These are phyloP conservation scores for Podosphaera leucotricha DNA, from an alignment of 2,329 filamentous ascomycete genomes.

Conservation along the genomic window DNA sequence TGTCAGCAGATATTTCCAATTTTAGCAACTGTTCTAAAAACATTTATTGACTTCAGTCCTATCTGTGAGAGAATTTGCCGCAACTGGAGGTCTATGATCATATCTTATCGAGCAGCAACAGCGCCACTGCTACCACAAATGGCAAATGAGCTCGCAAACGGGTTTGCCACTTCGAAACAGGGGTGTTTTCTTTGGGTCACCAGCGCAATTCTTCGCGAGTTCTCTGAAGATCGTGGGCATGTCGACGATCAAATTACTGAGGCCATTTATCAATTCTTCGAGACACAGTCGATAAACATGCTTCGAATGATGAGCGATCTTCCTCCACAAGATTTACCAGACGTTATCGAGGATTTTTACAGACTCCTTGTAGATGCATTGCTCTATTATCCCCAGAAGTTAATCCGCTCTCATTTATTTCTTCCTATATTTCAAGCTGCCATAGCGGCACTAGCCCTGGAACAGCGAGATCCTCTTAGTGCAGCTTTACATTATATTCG, in stretches of 20 bases:
- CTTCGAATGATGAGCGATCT: constrained; percentile 73
- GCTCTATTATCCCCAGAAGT: constrained; percentile 71
- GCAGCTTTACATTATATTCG: constrained; percentile 83
- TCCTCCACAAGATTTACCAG: constrained; percentile 33
- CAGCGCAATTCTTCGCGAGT: constrained; percentile 81
- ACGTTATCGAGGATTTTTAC: constrained; percentile 57
- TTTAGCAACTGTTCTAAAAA: constrained; percentile 64
- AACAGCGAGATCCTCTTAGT: constrained; percentile 77
- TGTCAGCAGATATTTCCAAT: constrained; percentile 86
- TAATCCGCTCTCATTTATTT: constrained; percentile 59
- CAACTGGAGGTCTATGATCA: constrained; percentile 92
- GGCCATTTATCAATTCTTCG: constrained; percentile 84
- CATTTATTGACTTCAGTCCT: constrained; percentile 63
- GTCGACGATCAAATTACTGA: constrained; percentile 63
- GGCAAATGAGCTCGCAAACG: constrained; percentile 67
- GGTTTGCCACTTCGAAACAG: constrained; percentile 68
- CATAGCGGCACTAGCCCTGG: constrained; percentile 62
- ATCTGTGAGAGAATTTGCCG: constrained; percentile 86
- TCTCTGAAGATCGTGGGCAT: constrained; percentile 70
- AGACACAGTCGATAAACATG: constrained; percentile 77
- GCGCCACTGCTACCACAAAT: constrained; percentile 62
- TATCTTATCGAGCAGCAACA: constrained; percentile 81
- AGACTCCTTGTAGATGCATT: constrained; percentile 76
- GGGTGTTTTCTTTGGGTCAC: constrained; percentile 99
- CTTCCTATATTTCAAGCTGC: constrained; percentile 69